Evolutionary conservation across 108 stramenopile genomes (phyloP).

Genomic region (Discostella pseudostelligera): DNA sequence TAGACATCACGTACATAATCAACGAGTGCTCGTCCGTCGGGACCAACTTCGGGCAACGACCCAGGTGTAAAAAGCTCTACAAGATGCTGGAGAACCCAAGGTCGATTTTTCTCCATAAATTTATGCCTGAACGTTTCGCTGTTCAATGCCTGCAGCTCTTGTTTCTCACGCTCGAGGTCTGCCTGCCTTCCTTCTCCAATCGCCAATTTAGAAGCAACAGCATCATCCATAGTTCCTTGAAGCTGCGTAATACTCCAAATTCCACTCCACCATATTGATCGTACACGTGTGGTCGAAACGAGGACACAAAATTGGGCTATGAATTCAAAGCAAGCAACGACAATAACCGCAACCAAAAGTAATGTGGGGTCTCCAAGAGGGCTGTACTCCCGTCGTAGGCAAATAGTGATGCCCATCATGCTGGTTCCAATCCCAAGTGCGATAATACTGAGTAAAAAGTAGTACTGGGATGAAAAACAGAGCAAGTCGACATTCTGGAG

Average conservation of each 20-base stretch:
- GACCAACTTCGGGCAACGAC: conserved; percentile 48
- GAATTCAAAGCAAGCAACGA: conserved; percentile 56
- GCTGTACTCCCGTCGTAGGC: conserved; percentile 69
- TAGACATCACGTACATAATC: conserved; percentile 81
- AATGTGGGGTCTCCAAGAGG: conserved; percentile 73
- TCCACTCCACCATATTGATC: conserved; percentile 66
- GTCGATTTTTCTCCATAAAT: conserved; percentile 86
- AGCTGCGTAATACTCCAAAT: conserved; percentile 71
- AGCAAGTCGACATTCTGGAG: conserved; percentile 79
- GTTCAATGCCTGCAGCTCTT: conserved; percentile 81
- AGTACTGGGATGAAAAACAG: conserved; percentile 86
- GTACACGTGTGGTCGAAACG: conserved; percentile 47
- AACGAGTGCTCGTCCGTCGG: conserved; percentile 61
- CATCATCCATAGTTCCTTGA: conserved; percentile 85
- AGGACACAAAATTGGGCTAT: conserved; percentile 44
- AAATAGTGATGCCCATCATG: conserved; percentile 74
- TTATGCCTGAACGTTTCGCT: conserved; percentile 81
- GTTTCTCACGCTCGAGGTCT: conserved; percentile 80
- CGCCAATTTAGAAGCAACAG: conserved; percentile 86
- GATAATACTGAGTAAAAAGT: conserved; percentile 70
- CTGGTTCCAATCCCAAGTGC: conserved; percentile 68
- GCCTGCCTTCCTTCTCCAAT: conserved; percentile 84
- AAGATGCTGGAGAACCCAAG: conserved; percentile 87
- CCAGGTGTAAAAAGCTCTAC: conserved; percentile 82
- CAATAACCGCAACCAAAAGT: conserved; percentile 59